Conservation (phyloP, 2,329 filamentous ascomycete species). For the Fusarium burgessii region DNA sequence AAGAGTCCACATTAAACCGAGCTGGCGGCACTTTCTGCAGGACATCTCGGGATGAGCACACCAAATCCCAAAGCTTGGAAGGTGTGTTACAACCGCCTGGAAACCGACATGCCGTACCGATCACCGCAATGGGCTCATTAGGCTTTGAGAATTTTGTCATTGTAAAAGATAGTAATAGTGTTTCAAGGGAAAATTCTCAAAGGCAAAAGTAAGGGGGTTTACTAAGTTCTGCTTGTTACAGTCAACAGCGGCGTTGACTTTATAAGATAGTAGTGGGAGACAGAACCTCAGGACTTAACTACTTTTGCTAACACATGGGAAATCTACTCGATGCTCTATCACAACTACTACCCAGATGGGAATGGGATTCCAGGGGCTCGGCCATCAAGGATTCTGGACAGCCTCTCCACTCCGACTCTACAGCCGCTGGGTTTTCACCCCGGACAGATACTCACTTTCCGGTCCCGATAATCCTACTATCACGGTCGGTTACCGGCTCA, state of each 20-base stretch:
- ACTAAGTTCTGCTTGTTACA: background rate
- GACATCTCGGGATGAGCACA: constrained; percentile 4
- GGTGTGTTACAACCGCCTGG: constrained; percentile 3
- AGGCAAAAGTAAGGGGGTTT: background rate
- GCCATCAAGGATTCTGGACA: background rate
- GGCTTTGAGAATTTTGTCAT: background rate
- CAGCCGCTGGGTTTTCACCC: background rate
- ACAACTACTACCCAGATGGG: background rate
- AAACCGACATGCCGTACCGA: constrained; percentile 12
- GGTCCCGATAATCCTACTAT: background rate
- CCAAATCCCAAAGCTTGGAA: constrained; percentile 20
- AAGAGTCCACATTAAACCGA: constrained; percentile 11
- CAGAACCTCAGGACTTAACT: background rate
- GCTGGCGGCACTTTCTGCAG: background rate
- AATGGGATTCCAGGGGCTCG: background rate
- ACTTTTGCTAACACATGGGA: background rate
- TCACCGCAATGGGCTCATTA: constrained; percentile 10
- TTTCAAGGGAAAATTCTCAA: background rate
- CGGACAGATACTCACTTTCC: background rate
- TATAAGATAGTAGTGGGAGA: constrained; percentile 1
- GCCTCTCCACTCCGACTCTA: background rate
- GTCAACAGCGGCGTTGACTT: background rate
- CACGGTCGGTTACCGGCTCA: background rate
- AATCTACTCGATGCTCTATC: constrained; percentile 6
- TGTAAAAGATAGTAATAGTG: background rate